These are phyloP conservation scores for Amphibolis antarctica DNA, from an alignment of 106 monocot genomes.

Conservation along the genomic window DNA sequence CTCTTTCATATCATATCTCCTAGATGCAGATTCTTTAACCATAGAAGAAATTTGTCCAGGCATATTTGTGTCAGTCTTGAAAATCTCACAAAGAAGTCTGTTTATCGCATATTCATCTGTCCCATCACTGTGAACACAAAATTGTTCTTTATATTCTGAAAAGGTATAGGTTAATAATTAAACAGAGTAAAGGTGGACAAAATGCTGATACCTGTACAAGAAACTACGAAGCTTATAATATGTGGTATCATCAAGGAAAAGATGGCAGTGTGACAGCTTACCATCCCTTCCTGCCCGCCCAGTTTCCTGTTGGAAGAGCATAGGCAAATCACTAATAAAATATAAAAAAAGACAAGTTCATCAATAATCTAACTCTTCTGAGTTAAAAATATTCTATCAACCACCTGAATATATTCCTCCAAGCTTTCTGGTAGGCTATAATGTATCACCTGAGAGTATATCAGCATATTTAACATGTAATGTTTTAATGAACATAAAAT, in stretches of 20 bases:
- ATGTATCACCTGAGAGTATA: slow-evolving; percentile 67
- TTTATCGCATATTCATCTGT: slow-evolving; percentile 84
- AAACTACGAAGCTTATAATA: slow-evolving; percentile 86
- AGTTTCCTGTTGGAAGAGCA: slow-evolving; percentile 50
- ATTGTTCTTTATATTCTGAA: neutral
- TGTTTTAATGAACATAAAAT: neutral
- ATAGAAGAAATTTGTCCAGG: slow-evolving; percentile 51
- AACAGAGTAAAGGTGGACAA: slow-evolving; percentile 1
- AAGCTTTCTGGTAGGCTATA: slow-evolving; percentile 94
- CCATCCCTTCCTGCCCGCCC: slow-evolving; percentile 99
- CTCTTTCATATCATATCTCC: slow-evolving; percentile 94
- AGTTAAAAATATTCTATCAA: slow-evolving; percentile 2
- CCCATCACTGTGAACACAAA: slow-evolving; percentile 62
- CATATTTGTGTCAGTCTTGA: slow-evolving; percentile 28
- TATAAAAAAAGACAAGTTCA: neutral
- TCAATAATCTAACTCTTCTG: neutral
- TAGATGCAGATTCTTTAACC: slow-evolving; percentile 60
- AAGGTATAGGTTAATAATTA: neutral
- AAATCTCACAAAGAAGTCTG: slow-evolving; percentile 65
- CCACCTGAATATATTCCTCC: slow-evolving; percentile 91
- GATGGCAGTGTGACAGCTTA: slow-evolving; percentile 65
- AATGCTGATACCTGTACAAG: slow-evolving; percentile 44
- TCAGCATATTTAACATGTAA: neutral
- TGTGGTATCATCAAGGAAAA: slow-evolving; percentile 57
- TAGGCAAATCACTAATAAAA: neutral